phyloP scores from a whole-genome alignment of 192 early-diverging fungal species.

The Dispira parvispora region DNA sequence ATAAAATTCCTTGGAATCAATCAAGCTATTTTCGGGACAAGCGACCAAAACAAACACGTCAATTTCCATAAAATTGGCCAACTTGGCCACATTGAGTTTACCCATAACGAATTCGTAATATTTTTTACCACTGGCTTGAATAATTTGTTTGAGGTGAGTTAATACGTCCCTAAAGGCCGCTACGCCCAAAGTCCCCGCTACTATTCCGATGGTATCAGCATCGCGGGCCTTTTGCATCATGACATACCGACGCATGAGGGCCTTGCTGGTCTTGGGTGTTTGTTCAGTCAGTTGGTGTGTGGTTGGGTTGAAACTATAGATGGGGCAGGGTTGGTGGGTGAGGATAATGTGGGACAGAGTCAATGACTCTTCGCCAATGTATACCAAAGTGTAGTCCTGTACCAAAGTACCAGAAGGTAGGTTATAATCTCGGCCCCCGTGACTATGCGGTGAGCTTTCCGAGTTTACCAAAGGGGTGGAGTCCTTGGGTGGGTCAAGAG shows the following conservation, averaged over 20 bases:
- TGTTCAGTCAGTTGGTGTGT: constrained; percentile 35
- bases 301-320: constrained; percentile 53
- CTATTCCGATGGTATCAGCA: constrained; percentile 83
- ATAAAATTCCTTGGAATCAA: constrained; percentile 83
- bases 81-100: constrained; percentile 87
- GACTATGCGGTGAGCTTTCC: no score
- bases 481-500: no score
- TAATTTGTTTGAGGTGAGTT: constrained; percentile 55
- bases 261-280: constrained; percentile 31
- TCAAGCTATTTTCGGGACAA: constrained; percentile 87
- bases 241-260: constrained; percentile 39
- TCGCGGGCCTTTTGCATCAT: constrained; percentile 86
- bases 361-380: constrained; percentile 64
- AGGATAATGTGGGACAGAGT: constrained; percentile 79
- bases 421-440: constrained; percentile 29
- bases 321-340: constrained; percentile 44
- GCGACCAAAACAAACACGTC: constrained; percentile 82
- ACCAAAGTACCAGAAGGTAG: constrained; percentile 29
- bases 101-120: constrained; percentile 80
- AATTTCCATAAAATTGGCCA: constrained; percentile 95
- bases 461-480: no score
- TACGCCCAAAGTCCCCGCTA: constrained; percentile 90
- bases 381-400: constrained; percentile 57
- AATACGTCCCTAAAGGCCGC: constrained; percentile 76
- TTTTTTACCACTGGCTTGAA: constrained; percentile 57